Percentiles rank a stretch among this genome's conserved stretches.
Evolutionary conservation across 2,329 filamentous ascomycete species (phyloP).

Genomic region (Alternaria dauci): DNA sequence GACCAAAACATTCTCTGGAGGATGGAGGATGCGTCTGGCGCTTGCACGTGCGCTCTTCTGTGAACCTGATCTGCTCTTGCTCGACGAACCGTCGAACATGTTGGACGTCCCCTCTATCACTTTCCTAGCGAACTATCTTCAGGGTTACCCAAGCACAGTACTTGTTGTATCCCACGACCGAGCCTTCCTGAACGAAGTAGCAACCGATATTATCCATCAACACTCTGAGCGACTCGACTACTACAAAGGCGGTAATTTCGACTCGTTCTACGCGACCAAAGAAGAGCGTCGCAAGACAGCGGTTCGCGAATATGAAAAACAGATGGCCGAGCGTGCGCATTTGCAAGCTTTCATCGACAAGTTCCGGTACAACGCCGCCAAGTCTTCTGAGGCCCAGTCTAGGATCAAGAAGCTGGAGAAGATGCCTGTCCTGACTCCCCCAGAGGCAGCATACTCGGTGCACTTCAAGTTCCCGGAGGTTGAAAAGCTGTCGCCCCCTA

Average conservation of each 20-base stretch:
- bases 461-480: conserved; percentile 98
- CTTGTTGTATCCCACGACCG: conserved; percentile 98
- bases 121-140: conserved; percentile 95
- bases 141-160: conserved; percentile 91
- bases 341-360: conserved; percentile 98
- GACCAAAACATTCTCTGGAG: conserved; percentile 98
- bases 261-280: conserved; percentile 80
- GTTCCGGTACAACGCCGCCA: conserved; percentile 98
- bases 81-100: conserved; percentile 99
- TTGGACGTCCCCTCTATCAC: conserved; percentile 99
- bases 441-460: conserved; percentile 93
- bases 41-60: conserved; percentile 96
- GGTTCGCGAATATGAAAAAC: conserved; percentile 97
- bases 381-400: conserved; percentile 97
- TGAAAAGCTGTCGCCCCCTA: conserved; percentile 95
- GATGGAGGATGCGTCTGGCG: conserved; percentile 98
- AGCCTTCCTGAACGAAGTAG: conserved; percentile 97
- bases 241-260: conserved; percentile 96
- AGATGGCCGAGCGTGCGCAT: conserved; percentile 93
- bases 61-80: conserved; percentile 92
- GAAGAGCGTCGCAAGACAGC: conserved; percentile 97
- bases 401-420: conserved; percentile 99
- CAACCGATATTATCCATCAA: conserved; percentile 99
- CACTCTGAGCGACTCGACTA: conserved; percentile 97
- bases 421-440: conserved; percentile 90